These are phyloP conservation scores for Xylaria sp. DNA, from an alignment of 495 filamentous ascomycete genomes.

Conservation along the genomic window DNA sequence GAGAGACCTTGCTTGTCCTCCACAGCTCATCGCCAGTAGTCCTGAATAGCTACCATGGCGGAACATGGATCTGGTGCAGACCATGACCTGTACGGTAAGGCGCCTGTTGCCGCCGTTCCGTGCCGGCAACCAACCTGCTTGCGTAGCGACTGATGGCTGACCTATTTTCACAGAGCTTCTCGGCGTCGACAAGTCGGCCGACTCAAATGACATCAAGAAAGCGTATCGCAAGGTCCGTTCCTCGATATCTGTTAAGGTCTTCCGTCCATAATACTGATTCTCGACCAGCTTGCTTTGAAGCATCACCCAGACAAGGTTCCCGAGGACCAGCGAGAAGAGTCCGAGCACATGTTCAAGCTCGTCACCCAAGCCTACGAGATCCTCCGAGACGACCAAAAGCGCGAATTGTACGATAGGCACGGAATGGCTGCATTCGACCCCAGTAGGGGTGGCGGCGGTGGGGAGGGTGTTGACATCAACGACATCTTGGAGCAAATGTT, in stretches of 20 bases:
- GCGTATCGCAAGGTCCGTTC: slow-evolving; percentile 89
- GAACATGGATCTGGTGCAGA: slow-evolving; percentile 48
- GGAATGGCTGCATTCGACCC: slow-evolving; percentile 94
- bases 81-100: slow-evolving; percentile 73
- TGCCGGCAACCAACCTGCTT: not conserved
- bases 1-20: slow-evolving; percentile 23
- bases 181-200: slow-evolving; percentile 70
- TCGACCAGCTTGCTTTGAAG: slow-evolving; percentile 76
- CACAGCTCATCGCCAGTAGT: slow-evolving; percentile 19
- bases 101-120: slow-evolving; percentile 27
- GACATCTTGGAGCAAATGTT: slow-evolving; percentile 96
- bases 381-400: slow-evolving; percentile 93
- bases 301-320: slow-evolving; percentile 96
- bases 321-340: slow-evolving; percentile 79
- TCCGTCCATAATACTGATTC: slow-evolving; percentile 32
- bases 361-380: slow-evolving; percentile 97
- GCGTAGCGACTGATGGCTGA: slow-evolving; percentile 25
- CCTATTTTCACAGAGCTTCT: slow-evolving; percentile 67
- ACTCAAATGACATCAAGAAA: slow-evolving; percentile 89
- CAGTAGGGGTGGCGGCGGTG: slow-evolving; percentile 68
- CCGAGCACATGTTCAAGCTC: slow-evolving; percentile 89
- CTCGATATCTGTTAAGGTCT: slow-evolving; percentile 8
- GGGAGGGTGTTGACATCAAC: slow-evolving; percentile 79
- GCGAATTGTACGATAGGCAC: slow-evolving; percentile 87
- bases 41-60: slow-evolving; percentile 40